Conservation (phyloP, 2,329 filamentous ascomycete genomes). For the Aspergillus viridinutans region DNA sequence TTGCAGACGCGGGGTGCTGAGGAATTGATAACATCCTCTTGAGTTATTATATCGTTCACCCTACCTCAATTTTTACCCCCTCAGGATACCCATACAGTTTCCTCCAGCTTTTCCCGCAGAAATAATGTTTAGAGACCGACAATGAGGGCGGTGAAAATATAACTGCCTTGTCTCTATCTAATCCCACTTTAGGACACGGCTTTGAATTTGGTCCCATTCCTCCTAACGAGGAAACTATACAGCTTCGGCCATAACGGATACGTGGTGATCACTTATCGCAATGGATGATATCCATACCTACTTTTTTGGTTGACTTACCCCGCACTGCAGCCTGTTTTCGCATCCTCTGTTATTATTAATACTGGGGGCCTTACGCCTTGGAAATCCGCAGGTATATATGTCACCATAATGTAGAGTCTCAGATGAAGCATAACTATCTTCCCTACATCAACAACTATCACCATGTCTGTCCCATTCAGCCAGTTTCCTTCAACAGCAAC, state of each 20-base stretch:
- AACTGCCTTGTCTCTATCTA: not conserved
- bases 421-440: not conserved
- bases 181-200: not conserved
- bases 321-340: not conserved
- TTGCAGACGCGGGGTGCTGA: constrained; percentile 28
- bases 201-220: not conserved
- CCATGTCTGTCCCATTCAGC: constrained; percentile 24
- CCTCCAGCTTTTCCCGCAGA: not conserved
- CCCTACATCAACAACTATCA: not conserved
- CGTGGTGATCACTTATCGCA: not conserved
- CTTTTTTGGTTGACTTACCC: not conserved
- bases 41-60: not conserved
- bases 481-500: constrained; percentile 34
- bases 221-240: not conserved
- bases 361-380: no score
- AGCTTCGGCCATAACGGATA: not conserved
- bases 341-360: not conserved
- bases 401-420: not conserved
- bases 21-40: not conserved
- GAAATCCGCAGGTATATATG: no score
- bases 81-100: not conserved
- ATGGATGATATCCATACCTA: not conserved
- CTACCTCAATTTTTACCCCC: not conserved
- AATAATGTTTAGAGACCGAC: not conserved
- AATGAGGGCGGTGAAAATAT: not conserved